Conservation (phyloP, 78 protist species). For the Dictyostelium citrinum region DNA sequence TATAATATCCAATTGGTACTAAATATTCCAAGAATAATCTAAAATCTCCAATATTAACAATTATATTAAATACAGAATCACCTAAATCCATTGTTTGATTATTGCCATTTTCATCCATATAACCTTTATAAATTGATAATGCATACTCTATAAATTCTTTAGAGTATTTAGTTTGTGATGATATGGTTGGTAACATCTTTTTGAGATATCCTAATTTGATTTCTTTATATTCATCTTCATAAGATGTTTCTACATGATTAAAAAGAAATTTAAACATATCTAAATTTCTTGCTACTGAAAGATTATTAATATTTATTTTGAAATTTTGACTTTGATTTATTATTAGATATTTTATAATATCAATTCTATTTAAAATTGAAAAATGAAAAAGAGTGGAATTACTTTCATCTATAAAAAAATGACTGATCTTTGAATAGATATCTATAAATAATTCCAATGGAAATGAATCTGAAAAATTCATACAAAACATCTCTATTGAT, state of each 20-base stretch:
- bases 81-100: background rate
- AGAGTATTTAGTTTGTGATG: background rate
- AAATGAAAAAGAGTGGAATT: background rate
- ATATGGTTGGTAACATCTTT: background rate
- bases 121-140: background rate
- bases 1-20: background rate
- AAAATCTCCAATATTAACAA: background rate
- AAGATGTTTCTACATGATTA: background rate
- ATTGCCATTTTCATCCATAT: background rate
- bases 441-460: background rate
- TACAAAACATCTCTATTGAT: background rate
- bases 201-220: background rate
- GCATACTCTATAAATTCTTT: background rate
- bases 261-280: background rate
- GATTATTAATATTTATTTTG: background rate
- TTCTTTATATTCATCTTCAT: background rate
- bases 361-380: background rate
- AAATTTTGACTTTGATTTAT: background rate
- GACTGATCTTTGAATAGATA: background rate
- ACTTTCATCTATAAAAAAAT: background rate
- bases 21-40: background rate
- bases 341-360: background rate
- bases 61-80: background rate
- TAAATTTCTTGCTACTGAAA: background rate
- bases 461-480: background rate